Evolutionary conservation across 192 early-diverging fungal species (phyloP).

Genomic region (Mortierella alpina): DNA sequence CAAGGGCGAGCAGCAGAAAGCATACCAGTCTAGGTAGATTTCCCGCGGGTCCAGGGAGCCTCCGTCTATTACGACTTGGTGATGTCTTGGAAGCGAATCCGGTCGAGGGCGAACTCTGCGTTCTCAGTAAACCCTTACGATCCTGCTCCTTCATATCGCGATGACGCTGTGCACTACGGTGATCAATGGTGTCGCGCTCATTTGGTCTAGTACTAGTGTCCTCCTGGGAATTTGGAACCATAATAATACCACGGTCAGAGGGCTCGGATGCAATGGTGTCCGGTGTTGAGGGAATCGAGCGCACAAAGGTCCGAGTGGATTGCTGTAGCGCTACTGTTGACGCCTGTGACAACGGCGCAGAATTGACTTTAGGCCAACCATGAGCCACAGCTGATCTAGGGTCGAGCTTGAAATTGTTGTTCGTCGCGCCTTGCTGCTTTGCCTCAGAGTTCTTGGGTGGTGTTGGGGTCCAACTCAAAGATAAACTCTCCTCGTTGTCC

Average conservation of each 20-base stretch:
- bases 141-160: constrained; percentile 9
- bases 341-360: too few species aligned
- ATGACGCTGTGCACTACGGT: not conserved
- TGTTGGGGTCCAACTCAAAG: constrained; percentile 20
- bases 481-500: not conserved
- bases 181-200: constrained; percentile 11
- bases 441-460: not conserved
- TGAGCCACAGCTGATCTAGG: too few species aligned
- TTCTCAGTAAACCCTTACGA: constrained; percentile 13
- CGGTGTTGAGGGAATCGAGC: too few species aligned
- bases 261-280: too few species aligned
- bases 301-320: too few species aligned
- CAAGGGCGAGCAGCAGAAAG: not conserved
- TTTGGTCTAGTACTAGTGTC: constrained; percentile 8
- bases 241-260: too few species aligned
- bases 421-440: not conserved
- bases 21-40: constrained; percentile 37
- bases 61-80: constrained; percentile 2
- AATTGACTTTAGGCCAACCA: too few species aligned
- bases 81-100: not conserved
- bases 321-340: too few species aligned
- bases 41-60: constrained; percentile 41
- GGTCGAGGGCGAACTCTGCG: constrained; percentile 21
- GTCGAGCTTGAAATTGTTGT: too few species aligned
- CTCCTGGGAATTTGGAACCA: constrained; percentile 17